phyloP scores from a whole-genome alignment of 1,139 yeast genomes.

The Geotrichum macrosporum region DNA sequence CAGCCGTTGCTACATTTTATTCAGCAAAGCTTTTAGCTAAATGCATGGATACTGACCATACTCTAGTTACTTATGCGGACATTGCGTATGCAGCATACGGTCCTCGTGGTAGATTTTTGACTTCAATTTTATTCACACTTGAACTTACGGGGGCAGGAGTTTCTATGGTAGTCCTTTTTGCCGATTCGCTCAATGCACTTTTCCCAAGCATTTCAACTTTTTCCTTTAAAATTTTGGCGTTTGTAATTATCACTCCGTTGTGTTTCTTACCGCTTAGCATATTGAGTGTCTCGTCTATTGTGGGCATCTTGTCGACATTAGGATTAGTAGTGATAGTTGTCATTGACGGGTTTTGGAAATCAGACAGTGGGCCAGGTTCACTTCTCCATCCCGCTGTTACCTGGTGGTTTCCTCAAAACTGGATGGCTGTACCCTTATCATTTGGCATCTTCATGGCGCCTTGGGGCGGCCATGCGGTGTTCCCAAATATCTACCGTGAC shows the following conservation, averaged over 20 bases:
- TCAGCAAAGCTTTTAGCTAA: slow-evolving; percentile 65
- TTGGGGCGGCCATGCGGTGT: slow-evolving; percentile 88
- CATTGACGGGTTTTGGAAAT: slow-evolving; percentile 57
- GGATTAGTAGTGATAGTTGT: slow-evolving; percentile 56
- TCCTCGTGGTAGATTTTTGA: slow-evolving; percentile 53
- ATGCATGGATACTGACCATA: slow-evolving; percentile 68
- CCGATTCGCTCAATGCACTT: slow-evolving; percentile 74
- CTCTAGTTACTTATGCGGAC: slow-evolving; percentile 85
- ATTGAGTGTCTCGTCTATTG: slow-evolving; percentile 64
- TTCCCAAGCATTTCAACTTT: slow-evolving; percentile 50
- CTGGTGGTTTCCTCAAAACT: slow-evolving; percentile 48
- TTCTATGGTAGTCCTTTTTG: slow-evolving; percentile 69
- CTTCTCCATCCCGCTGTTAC: slow-evolving; percentile 49
- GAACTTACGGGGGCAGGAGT: slow-evolving; percentile 79
- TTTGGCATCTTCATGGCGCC: slow-evolving; percentile 80
- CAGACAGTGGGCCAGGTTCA: slow-evolving; percentile 63
- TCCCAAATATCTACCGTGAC: slow-evolving; percentile 73
- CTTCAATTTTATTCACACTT: slow-evolving; percentile 65
- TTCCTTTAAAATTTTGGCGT: slow-evolving; percentile 54
- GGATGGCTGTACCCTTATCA: slow-evolving; percentile 51
- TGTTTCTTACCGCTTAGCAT: slow-evolving; percentile 67
- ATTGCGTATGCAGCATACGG: slow-evolving; percentile 76
- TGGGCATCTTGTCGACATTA: slow-evolving; percentile 71
- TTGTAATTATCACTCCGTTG: slow-evolving; percentile 58
- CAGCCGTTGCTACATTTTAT: slow-evolving; percentile 60